Percentiles rank a stretch among this genome's conserved stretches.
phyloP scores from a whole-genome alignment of 176 grass and related monocot genomes.

The Juncus effusus region DNA sequence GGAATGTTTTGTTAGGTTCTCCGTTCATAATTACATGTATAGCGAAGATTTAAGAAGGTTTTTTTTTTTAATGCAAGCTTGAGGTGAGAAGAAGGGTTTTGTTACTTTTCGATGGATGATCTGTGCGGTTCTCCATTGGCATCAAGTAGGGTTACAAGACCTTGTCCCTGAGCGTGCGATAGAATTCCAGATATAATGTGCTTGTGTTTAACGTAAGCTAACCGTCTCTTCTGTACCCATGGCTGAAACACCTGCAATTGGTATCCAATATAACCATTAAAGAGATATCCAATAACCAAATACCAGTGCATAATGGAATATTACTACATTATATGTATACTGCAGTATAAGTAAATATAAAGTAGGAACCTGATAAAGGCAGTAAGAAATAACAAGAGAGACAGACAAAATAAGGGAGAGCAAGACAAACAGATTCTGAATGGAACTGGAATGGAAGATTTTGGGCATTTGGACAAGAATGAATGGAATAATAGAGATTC shows the following conservation, averaged over 20 bases:
- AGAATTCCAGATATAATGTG: conserved; percentile 97
- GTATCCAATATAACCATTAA: no score
- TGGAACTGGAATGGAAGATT: conserved; percentile 47
- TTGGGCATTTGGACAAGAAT: conserved; percentile 77
- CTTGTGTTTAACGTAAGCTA: conserved; percentile 83
- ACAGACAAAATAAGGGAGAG: conserved; percentile 52
- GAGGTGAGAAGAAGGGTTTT: background rate
- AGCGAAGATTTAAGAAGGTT: no score
- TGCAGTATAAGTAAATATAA: background rate
- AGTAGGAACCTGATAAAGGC: conserved; percentile 72
- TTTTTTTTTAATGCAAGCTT: no score
- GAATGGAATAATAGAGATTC: conserved; percentile 79
- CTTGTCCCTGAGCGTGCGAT: conserved; percentile 38
- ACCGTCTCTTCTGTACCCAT: conserved; percentile 85
- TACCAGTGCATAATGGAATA: background rate
- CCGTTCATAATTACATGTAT: no score
- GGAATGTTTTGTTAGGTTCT: no score
- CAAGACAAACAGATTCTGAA: conserved; percentile 46
- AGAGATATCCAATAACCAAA: no score
- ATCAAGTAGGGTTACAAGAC: conserved; percentile 49
- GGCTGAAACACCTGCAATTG: conserved; percentile 81
- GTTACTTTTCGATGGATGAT: conserved; percentile 55
- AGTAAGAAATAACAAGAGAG: conserved; percentile 67
- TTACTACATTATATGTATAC: background rate
- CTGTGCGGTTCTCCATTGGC: conserved; percentile 56